These are phyloP conservation scores for Aurinia saxatilis DNA, from an alignment of 345 rosid species.

Conservation along the genomic window DNA sequence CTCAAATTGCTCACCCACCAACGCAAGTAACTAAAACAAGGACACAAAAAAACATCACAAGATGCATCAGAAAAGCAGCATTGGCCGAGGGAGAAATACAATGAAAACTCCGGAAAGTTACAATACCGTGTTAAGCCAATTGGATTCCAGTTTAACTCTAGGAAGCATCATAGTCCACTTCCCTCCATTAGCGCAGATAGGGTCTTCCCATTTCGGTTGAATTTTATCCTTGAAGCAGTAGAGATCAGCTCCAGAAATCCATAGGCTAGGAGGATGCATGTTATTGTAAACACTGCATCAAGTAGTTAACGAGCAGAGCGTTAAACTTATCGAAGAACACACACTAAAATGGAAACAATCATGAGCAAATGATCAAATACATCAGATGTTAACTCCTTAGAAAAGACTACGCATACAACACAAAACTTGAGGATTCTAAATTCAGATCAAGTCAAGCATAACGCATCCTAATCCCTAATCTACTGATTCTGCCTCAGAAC, in stretches of 20 bases:
- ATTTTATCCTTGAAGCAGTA: conserved; percentile 79
- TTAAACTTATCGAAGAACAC: conserved; percentile 18
- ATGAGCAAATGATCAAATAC: background rate
- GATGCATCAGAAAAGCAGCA: background rate
- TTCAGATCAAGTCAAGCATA: background rate
- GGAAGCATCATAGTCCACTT: conserved; percentile 59
- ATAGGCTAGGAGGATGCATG: conserved; percentile 63
- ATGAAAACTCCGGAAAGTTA: background rate
- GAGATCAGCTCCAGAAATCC: conserved; percentile 53
- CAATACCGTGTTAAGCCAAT: conserved; percentile 76
- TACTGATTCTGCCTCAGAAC: background rate
- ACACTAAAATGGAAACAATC: background rate
- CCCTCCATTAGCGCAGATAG: conserved; percentile 93
- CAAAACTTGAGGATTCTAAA: background rate
- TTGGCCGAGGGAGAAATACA: background rate
- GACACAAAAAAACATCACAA: too few species aligned
- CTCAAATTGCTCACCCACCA: conserved; percentile 79
- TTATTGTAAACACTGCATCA: conserved; percentile 73
- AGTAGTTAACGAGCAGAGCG: background rate
- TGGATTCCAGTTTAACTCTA: conserved; percentile 50
- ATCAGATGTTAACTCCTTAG: background rate
- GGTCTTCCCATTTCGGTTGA: conserved; percentile 98
- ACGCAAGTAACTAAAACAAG: conserved; percentile 48
- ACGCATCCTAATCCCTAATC: background rate
- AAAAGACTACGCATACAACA: background rate